A percentile compares a stretch with the other conserved stretches of the same genome.
phyloP scores from a whole-genome alignment of 2,329 filamentous ascomycete species.

The Lasiodiplodia sp. region DNA sequence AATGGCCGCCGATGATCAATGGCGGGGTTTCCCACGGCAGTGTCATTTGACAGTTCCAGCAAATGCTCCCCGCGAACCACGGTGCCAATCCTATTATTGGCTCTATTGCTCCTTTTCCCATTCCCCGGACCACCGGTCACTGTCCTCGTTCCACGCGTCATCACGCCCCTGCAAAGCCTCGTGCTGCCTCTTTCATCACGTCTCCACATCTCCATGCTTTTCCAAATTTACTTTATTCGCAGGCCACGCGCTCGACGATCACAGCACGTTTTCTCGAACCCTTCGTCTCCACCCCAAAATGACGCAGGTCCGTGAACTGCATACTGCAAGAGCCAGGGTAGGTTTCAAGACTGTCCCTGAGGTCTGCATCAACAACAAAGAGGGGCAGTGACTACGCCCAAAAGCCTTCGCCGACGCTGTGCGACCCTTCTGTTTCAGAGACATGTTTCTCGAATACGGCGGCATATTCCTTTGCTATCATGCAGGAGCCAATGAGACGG shows the following conservation, averaged over 20 bases:
- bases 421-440: constrained; percentile 15
- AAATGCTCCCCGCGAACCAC: constrained; percentile 11
- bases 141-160: constrained; percentile 16
- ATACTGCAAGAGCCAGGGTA: constrained; percentile 21
- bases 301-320: constrained; percentile 26
- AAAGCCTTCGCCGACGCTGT: constrained; percentile 15
- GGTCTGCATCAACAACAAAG: constrained; percentile 1
- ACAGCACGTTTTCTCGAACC: constrained; percentile 5
- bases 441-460: constrained; percentile 13
- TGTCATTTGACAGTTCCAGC: constrained; percentile 1
- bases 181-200: constrained; percentile 14
- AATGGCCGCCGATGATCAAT: not conserved
- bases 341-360: constrained; percentile 19
- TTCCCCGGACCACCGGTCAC: constrained; percentile 4
- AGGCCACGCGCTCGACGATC: constrained; percentile 11
- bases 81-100: not conserved
- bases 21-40: constrained; percentile 2
- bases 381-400: not conserved
- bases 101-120: constrained; percentile 20
- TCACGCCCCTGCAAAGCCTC: constrained; percentile 12
- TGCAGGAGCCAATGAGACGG: constrained; percentile 1
- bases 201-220: constrained; percentile 27
- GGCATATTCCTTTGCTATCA: not conserved
- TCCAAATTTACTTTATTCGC: constrained; percentile 18
- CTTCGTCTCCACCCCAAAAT: constrained; percentile 18